Evolutionary conservation across 805 yeast genomes (phyloP), one percentile per base, ranked within the genome.

Genomic region (Myxozyma neotropica): DNA sequence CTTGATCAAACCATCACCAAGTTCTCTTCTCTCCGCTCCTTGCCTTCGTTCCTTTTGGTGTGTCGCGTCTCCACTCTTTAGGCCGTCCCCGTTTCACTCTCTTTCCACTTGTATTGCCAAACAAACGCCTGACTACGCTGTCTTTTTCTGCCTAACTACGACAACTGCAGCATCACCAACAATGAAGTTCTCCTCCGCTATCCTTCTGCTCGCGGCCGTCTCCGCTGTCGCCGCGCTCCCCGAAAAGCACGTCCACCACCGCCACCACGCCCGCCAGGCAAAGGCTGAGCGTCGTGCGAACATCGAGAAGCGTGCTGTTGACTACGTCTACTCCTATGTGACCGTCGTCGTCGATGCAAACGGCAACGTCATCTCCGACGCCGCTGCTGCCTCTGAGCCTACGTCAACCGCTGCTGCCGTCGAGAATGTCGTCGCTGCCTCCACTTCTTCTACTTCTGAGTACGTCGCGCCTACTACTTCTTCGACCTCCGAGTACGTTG

Each of bases 321-420:
- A 78, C 58, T 73, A 80, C 50, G 73, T 76, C 68, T 78, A 76
- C 71, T 77, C 76, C 51, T 81, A 83, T 67, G 74, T 77, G 61
- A 79, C 83, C 47, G 72, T 77, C 50, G 71, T 74, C 35, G 78
- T 76, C 47, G 77, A 76, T 67, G 74, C 69, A 58, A 59, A 71
- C 55, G 79, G 79, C 45, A 64, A 72, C 65, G 69, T 73, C 55
- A 64, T 75, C 64, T 57, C 68, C 26, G 61, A 58, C 36, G 43
- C 59, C n/a, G 24, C 33, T 12, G 26, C 51, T 33, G 64, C 65
- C 62, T 67, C 73, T 58, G 78, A 83, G 49, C 69, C 81, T 59
- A 68, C 76, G 36, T 70, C 76, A 51, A 62, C 74, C 12, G 70
- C 72, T 13, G 68, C 75, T 33, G 61, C 71, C 17, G 33, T 24